Base-by-base conservation (phyloP, 2,329 filamentous ascomycete genomes). In the Xylaria hypoxylon region DNA sequence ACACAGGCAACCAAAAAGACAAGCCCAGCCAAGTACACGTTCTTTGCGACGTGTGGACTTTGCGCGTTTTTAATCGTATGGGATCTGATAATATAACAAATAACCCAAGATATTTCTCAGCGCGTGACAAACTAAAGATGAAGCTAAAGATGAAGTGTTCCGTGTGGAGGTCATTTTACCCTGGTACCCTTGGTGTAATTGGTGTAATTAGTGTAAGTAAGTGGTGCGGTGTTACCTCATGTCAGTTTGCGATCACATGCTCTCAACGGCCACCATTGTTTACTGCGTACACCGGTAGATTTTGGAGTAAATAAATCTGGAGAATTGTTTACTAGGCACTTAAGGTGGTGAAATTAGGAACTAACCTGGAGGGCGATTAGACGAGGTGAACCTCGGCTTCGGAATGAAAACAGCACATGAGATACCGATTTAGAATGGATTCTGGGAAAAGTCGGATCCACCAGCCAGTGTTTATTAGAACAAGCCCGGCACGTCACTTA, bases 1-100 rank as follows among this genome's bases (percentile, higher is more conserved):
- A 96, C 96, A 81, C 89, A 91, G 75, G 96, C 95, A 31, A 89
- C 87, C 0, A 86, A 92, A 76, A 84, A 89, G 71, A 85, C 87
- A 44, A 93, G 92, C 79, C 86, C 90, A 48, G 92, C 92, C 33
- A 89, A 90, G 76, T 89, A 90, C 72, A 92, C 93, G 0, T 95
- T 95, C 73, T 94, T 92, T 77, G 90, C 89, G n/a, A 91, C 91
- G 4, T 89, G 90, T 64, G 89, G 91, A 1, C 79, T 96, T 56
- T 94, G 92, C 78, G 84, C 88, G 28, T 91, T 92, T 76, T 80
- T 96, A 71, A 84, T 96, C 38, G 79, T 92, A 24, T 95, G 92
- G 91, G 92, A 96, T 82, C 79, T 94, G 72, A 81, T 95, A 42
- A 83, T 88, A 77, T 85, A 73, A 75, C 24, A 28, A 22, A 53